Conservation (phyloP, 2,329 filamentous ascomycete species). For the Diaporthe humulicola region DNA sequence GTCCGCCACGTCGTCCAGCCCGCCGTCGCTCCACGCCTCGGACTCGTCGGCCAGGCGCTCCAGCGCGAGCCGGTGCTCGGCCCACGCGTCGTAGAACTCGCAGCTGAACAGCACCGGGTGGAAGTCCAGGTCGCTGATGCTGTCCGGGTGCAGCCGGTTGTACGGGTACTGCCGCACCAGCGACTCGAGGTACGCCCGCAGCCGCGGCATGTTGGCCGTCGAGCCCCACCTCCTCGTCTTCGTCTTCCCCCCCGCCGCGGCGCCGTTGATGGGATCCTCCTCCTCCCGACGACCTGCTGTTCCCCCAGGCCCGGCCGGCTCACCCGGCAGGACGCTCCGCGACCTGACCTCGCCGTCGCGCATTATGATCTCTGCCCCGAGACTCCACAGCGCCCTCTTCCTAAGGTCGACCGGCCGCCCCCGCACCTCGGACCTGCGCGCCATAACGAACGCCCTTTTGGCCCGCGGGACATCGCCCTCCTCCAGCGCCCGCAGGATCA, state of each 20-base stretch:
- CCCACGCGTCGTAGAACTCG: conserved; percentile 82
- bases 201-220: conserved; percentile 58
- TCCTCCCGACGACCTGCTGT: conserved; percentile 19
- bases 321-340: conserved; percentile 38
- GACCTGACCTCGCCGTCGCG: conserved; percentile 59
- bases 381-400: conserved; percentile 79
- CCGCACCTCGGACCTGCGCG: conserved; percentile 69
- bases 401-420: conserved; percentile 77
- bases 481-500: conserved; percentile 80
- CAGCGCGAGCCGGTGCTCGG: conserved; percentile 65
- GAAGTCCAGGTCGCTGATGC: conserved; percentile 79
- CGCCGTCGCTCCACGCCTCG: conserved; percentile 51
- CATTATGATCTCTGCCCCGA: conserved; percentile 88
- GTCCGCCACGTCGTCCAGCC: conserved; percentile 43
- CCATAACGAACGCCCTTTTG: conserved; percentile 79
- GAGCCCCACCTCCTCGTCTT: conserved; percentile 55
- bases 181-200: conserved; percentile 78
- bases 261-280: conserved; percentile 33
- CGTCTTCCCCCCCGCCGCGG: background rate
- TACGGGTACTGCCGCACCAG: conserved; percentile 84
- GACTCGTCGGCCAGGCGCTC: conserved; percentile 50
- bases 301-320: conserved; percentile 20
- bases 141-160: conserved; percentile 69
- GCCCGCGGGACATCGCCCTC: conserved; percentile 79
- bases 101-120: conserved; percentile 84